Conservation (phyloP, 345 rosid species). For the Schrenkiella parvula region DNA sequence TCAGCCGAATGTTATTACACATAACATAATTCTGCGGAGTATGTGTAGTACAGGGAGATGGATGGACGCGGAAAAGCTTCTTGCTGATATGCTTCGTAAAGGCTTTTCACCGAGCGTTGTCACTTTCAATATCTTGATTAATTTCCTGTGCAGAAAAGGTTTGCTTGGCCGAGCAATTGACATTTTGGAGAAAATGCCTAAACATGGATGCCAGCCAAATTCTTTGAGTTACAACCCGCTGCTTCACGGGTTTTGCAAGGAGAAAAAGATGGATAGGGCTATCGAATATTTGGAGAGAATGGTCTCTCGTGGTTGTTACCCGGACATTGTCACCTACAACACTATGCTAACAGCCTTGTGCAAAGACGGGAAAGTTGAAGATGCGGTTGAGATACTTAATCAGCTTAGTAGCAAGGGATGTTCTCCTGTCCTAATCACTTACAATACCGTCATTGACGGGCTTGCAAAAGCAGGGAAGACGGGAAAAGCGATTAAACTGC, state of each 20-base stretch:
- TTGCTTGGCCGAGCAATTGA: constrained; percentile 76
- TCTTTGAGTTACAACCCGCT: constrained; percentile 76
- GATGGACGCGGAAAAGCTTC: constrained; percentile 82
- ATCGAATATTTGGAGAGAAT: constrained; percentile 75
- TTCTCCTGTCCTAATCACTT: constrained; percentile 72
- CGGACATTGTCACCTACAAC: constrained; percentile 90
- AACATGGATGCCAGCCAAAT: constrained; percentile 74
- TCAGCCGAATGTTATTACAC: constrained; percentile 76
- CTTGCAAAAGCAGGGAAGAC: constrained; percentile 81
- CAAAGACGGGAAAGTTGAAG: constrained; percentile 83
- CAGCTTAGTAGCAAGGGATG: constrained; percentile 77
- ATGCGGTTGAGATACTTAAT: constrained; percentile 80
- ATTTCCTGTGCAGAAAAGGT: constrained; percentile 79
- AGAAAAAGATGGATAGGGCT: constrained; percentile 83
- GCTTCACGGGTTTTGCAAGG: constrained; percentile 85
- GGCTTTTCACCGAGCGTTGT: constrained; percentile 87
- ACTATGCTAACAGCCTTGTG: constrained; percentile 77
- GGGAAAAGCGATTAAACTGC: constrained; percentile 56
- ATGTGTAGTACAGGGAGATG: constrained; percentile 83
- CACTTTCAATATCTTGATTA: constrained; percentile 86
- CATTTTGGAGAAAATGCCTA: constrained; percentile 79
- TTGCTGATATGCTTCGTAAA: constrained; percentile 66
- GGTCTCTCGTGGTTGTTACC: constrained; percentile 86
- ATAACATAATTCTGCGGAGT: constrained; percentile 73
- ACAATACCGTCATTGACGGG: constrained; percentile 83